Base-by-base conservation (phyloP, 1,284 basidiomycete species). In the Mrakiaceae sp. region DNA sequence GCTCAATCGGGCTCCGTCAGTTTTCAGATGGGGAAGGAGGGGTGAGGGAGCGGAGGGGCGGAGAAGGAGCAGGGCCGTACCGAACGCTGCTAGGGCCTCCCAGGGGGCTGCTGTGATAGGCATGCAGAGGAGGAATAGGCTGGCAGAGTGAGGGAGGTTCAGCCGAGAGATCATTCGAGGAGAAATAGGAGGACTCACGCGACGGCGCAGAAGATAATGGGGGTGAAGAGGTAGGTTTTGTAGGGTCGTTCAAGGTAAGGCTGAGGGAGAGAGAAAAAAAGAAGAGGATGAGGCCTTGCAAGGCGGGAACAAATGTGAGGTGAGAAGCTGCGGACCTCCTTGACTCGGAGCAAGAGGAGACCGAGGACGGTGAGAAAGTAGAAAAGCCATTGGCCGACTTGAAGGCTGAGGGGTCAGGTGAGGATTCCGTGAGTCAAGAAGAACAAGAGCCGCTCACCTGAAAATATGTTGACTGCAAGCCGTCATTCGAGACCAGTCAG, bases 21-120 rank as follows among this genome's bases (percentile, higher is more conserved):
- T 27, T 27, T 27, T 27, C 27, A 27, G 27, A 27, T 27, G 27
- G 27, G 27, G 27, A 27, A 27, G 27, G 27, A 27, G 27, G 53
- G 10, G n/a, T 14, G 11, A 7, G 51, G 11, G 6, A 2, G 48
- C 48, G 48, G 48, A 49, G 48, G 11, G 16, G 52, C 27, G 14
- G 67, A 44, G 44, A 58, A 58, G 39, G 40, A 40, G 56, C n/a
- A 56, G 8, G 40, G 54, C 77, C 83, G 68, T 70, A 93, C 91
- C 84, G 66, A 94, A 81, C 2, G 92, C 92, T 2, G 90, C 85
- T 3, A 89, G 75, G 0, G 92, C 91, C 74, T 97, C 88, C 40
- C 87, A 76, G 0, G 95, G 96, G 12, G 94, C 93, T 2, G 92
- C 92, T 66, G 96, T 88, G 62, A 96, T 82, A 3, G 94, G 94